phyloP scores from a whole-genome alignment of 208 protist genomes.

The Strigomonas oncopelti region DNA sequence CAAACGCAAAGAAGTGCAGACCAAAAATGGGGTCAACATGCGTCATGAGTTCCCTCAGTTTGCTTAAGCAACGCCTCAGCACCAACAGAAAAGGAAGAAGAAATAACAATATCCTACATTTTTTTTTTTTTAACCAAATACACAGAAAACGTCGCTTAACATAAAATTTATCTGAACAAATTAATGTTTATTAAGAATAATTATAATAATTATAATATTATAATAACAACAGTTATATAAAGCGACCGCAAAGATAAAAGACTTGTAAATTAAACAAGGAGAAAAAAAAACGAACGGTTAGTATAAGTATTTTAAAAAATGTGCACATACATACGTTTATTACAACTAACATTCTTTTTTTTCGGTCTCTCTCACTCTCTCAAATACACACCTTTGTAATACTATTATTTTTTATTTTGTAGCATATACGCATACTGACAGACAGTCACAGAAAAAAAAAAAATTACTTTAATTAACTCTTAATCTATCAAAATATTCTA shows the following conservation, averaged over 20 bases:
- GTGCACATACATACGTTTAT: too few relatives aligned
- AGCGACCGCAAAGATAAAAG: background rate
- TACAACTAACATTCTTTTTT: background rate
- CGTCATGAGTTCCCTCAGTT: constrained; percentile 74
- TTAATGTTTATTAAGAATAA: background rate
- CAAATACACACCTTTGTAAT: constrained; percentile 6
- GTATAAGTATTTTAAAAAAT: too few relatives aligned
- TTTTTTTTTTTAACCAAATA: background rate
- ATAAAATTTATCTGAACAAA: background rate
- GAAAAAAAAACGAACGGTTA: too few relatives aligned
- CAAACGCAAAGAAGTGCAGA: constrained; percentile 35
- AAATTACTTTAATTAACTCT: background rate
- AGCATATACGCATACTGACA: background rate
- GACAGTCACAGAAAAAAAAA: background rate
- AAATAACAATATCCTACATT: background rate
- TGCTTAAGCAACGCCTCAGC: too few relatives aligned
- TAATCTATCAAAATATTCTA: background rate
- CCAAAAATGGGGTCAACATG: constrained; percentile 72
- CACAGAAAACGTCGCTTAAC: background rate
- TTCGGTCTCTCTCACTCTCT: constrained; percentile 3
- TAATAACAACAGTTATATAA: constrained; percentile 8
- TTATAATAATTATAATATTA: background rate
- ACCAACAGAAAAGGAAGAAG: background rate
- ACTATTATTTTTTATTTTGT: constrained; percentile 6
- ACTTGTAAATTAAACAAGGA: background rate